phyloP scores from a whole-genome alignment of 306 rosid species.

The Casuarina equisetifolia region DNA sequence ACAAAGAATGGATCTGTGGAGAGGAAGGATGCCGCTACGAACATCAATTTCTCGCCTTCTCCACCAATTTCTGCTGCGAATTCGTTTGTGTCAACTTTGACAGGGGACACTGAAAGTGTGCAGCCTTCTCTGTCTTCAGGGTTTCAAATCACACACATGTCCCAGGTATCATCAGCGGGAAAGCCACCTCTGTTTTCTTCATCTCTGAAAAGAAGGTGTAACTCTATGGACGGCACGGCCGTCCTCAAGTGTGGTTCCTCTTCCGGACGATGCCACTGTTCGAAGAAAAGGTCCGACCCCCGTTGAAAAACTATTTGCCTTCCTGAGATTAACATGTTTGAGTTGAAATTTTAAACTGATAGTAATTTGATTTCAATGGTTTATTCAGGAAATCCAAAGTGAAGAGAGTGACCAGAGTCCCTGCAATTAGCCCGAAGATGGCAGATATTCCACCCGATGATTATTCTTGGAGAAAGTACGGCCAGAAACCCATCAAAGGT shows the following conservation, averaged over 20 bases:
- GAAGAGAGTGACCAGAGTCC: conserved; percentile 62
- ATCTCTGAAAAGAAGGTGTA: conserved; percentile 63
- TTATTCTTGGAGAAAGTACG: conserved; percentile 83
- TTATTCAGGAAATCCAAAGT: conserved; percentile 58
- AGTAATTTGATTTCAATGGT: not conserved
- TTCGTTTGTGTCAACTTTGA: conserved; percentile 55
- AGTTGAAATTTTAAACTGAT: not conserved
- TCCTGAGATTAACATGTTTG: not conserved
- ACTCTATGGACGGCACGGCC: conserved; percentile 43
- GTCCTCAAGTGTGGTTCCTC: conserved; percentile 51
- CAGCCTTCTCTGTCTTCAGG: conserved; percentile 52
- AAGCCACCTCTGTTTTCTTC: conserved; percentile 62
- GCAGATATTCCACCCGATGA: conserved; percentile 88
- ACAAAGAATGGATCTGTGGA: conserved; percentile 27
- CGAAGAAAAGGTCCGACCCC: conserved; percentile 58
- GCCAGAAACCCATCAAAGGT: conserved; percentile 92
- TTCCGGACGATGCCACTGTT: conserved; percentile 66
- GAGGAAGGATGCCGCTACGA: conserved; percentile 33
- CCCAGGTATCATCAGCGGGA: conserved; percentile 46
- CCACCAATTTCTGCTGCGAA: conserved; percentile 47
- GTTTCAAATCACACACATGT: conserved; percentile 55
- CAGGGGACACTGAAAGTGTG: conserved; percentile 45
- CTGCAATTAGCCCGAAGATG: conserved; percentile 64
- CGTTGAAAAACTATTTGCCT: too few species aligned
- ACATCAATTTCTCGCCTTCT: conserved; percentile 37